Base-by-base conservation (phyloP, 2,329 filamentous ascomycete genomes). In the Epichloe coenophiala region DNA sequence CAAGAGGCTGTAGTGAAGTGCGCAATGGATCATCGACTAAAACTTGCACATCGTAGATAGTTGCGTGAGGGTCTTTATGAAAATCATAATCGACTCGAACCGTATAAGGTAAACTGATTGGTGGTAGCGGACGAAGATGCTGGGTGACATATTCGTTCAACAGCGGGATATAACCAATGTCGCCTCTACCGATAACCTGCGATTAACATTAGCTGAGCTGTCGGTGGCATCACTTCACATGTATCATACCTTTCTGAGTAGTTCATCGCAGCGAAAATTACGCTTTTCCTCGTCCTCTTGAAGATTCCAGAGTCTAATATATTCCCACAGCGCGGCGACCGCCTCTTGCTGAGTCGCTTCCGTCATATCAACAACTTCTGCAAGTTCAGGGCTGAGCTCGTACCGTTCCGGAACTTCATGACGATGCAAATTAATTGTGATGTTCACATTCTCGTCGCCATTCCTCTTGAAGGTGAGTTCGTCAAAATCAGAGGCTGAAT, bases 221-320 rank as follows among this genome's bases (percentile, higher is more conserved):
- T 35, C 13, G 2, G 19, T 11, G 3, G 5, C 13, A 23, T 35
- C 5, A 21, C 12, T 5, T 23, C 3, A 9, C 5, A 7, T 9
- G 13, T 39, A 9, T 54, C 78, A 62, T 70, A 95, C 88, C 67
- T 80, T 80, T 69, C 79, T 84, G 48, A 98, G 67, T 45, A 83
- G 76, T 42, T 90, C 84, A 62, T 98, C 91, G 62, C 93, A 97
- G 39, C 87, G 84, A 59, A 98, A 91, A 54, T 86, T 86, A 54
- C 93, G 80, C 71, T 93, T 93, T 64, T 98, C 93, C 53, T 97
- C 91, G 56, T 95, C 90, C 63, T 96, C 91, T 65, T 95, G 88
- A 45, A 98, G 72, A 17, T 84, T 83, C 73, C 87, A 86, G 19
- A 86, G 76, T 58, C 88, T 84, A 57, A 95, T 86, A 61, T 98